phyloP scores from a whole-genome alignment of 2,329 filamentous ascomycete species.

The Exophiala oligosperma region DNA sequence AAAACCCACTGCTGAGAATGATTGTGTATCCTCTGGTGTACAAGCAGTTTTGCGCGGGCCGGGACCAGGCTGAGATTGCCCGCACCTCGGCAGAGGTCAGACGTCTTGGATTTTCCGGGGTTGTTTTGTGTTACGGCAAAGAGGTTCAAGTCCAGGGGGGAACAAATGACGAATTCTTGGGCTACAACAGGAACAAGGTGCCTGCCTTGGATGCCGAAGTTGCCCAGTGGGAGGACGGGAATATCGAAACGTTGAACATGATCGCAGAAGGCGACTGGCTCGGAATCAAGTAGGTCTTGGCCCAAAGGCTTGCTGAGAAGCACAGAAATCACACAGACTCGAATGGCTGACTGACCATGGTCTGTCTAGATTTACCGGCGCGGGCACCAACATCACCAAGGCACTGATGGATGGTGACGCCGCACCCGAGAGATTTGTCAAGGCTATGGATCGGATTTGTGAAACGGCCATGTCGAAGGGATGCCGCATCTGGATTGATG shows the following conservation, averaged over 20 bases:
- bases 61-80: constrained; percentile 49
- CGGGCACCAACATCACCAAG: constrained; percentile 45
- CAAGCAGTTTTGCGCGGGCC: constrained; percentile 59
- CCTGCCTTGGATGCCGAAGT: constrained; percentile 31
- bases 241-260: constrained; percentile 55
- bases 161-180: constrained; percentile 33
- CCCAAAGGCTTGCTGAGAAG: background rate
- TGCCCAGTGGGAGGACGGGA: constrained; percentile 54
- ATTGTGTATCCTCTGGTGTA: constrained; percentile 52
- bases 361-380: constrained; percentile 43
- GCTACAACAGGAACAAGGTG: too few relatives aligned
- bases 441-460: constrained; percentile 47
- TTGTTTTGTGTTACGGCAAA: constrained; percentile 55
- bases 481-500: constrained; percentile 53
- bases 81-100: constrained; percentile 49
- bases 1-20: constrained; percentile 47
- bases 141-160: constrained; percentile 45
- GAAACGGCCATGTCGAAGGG: constrained; percentile 43
- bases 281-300: constrained; percentile 44
- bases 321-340: background rate
- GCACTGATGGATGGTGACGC: constrained; percentile 40
- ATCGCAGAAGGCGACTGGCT: constrained; percentile 53
- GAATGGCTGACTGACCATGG: too few relatives aligned
- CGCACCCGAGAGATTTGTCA: constrained; percentile 43
- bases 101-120: constrained; percentile 52